phyloP scores from a whole-genome alignment of 371 early-diverging fungal genomes.

The Mucor saturninus region DNA sequence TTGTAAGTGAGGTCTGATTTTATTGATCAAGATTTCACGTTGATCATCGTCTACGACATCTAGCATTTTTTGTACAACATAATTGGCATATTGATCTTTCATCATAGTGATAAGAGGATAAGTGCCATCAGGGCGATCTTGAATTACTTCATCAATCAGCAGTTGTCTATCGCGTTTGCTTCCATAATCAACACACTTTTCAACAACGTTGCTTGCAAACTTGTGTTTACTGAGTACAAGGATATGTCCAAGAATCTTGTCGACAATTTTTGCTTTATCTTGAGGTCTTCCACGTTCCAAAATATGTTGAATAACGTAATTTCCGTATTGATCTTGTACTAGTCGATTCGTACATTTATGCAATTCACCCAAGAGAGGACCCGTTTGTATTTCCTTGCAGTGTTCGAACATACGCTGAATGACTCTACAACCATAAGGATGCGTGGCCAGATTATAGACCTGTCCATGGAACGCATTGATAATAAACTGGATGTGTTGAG shows the following conservation, averaged over 20 bases:
- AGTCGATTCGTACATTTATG: conserved; percentile 87
- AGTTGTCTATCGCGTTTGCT: conserved; percentile 68
- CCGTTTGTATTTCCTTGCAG: conserved; percentile 81
- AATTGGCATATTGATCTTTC: conserved; percentile 99
- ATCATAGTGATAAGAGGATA: conserved; percentile 90
- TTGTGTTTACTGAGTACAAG: conserved; percentile 80
- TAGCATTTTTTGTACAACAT: conserved; percentile 99
- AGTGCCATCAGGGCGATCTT: conserved; percentile 70
- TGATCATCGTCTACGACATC: conserved; percentile 93
- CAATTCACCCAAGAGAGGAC: conserved; percentile 84
- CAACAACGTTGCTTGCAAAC: conserved; percentile 99
- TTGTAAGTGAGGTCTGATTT: conserved; percentile 87
- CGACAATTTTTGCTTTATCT: conserved; percentile 85
- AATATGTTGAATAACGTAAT: conserved; percentile 98
- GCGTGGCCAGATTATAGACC: conserved; percentile 94
- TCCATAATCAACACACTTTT: conserved; percentile 91
- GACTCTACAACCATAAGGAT: conserved; percentile 99
- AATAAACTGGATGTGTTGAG: conserved; percentile 92
- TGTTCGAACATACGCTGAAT: conserved; percentile 99
- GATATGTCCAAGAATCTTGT: conserved; percentile 89
- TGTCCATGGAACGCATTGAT: conserved; percentile 97
- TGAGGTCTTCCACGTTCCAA: conserved; percentile 90
- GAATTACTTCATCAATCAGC: conserved; percentile 89
- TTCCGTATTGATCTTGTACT: conserved; percentile 99
- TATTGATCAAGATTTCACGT: conserved; percentile 78